Percentiles rank a stretch among this genome's conserved stretches.
Conservation (phyloP, 225 moss, liverwort and hornwort genomes). For the Anthoceros angustus region DNA sequence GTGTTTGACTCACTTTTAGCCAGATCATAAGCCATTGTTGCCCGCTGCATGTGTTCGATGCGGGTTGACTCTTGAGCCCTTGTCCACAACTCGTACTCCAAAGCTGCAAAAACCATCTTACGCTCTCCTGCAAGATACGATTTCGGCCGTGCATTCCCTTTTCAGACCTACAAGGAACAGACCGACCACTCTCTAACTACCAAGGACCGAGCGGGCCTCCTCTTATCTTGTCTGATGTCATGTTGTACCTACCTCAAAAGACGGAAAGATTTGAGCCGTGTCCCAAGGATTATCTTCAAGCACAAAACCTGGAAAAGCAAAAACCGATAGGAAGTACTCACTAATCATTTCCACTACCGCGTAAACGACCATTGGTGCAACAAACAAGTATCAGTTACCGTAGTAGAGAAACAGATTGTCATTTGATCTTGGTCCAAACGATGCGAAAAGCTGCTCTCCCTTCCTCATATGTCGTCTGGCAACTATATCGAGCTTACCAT, state of each 20-base stretch:
- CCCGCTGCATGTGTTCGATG: conserved; percentile 36
- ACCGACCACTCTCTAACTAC: background rate
- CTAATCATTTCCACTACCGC: background rate
- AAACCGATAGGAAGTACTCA: background rate
- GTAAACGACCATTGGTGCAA: background rate
- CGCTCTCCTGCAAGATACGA: conserved; percentile 47
- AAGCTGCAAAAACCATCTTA: conserved; percentile 59
- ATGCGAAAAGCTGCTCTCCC: conserved; percentile 78
- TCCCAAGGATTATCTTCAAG: conserved; percentile 77
- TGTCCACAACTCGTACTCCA: conserved; percentile 52
- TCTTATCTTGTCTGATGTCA: background rate
- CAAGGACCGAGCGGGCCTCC: background rate
- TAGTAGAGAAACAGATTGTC: conserved; percentile 93
- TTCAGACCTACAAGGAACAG: background rate
- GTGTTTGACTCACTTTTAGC: conserved; percentile 25
- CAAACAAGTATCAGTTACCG: conserved; percentile 20
- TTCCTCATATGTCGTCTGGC: conserved; percentile 55
- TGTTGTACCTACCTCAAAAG: conserved; percentile 41
- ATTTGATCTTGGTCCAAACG: conserved; percentile 82
- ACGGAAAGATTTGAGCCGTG: conserved; percentile 54
- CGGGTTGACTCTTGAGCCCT: conserved; percentile 14
- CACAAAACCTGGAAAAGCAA: conserved; percentile 48
- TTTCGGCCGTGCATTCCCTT: background rate
- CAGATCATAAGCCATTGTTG: conserved; percentile 46
- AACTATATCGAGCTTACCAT: conserved; percentile 69